phyloP scores from a whole-genome alignment of 345 rosid genomes.

The Heritiera littoralis region DNA sequence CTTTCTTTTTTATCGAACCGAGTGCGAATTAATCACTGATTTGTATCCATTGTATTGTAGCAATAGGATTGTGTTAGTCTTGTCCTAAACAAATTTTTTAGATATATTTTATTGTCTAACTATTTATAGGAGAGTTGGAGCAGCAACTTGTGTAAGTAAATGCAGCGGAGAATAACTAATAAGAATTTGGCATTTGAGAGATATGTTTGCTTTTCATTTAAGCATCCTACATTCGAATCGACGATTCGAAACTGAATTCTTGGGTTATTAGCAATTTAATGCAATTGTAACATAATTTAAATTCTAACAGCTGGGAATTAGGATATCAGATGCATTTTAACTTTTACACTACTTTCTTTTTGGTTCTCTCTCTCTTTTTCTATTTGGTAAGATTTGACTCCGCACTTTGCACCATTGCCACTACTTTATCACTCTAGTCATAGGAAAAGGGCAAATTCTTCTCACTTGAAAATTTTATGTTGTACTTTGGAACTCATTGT shows the following conservation, averaged over 20 bases:
- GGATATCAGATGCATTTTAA: background rate
- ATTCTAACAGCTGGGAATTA: background rate
- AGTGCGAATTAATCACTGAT: background rate
- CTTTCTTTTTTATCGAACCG: background rate
- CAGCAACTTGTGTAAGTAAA: no score
- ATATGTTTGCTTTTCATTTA: background rate
- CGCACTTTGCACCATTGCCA: background rate
- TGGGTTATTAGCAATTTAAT: background rate
- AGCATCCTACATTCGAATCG: background rate
- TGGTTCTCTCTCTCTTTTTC: background rate
- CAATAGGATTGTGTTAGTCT: background rate
- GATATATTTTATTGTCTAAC: no score
- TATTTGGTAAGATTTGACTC: background rate
- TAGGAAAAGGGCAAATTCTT: background rate
- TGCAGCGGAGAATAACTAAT: no score
- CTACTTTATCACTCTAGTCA: background rate
- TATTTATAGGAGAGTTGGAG: no score
- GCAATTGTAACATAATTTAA: background rate
- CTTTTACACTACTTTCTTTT: background rate
- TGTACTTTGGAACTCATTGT: background rate
- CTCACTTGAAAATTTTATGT: background rate
- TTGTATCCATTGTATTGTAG: background rate
- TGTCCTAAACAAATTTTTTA: background rate
- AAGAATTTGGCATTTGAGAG: background rate
- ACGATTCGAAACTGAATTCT: background rate